Evolutionary conservation across 768 basidiomycete genomes (phyloP), one percentile per base, ranked within the genome.

Genomic region (Russula abietina): DNA sequence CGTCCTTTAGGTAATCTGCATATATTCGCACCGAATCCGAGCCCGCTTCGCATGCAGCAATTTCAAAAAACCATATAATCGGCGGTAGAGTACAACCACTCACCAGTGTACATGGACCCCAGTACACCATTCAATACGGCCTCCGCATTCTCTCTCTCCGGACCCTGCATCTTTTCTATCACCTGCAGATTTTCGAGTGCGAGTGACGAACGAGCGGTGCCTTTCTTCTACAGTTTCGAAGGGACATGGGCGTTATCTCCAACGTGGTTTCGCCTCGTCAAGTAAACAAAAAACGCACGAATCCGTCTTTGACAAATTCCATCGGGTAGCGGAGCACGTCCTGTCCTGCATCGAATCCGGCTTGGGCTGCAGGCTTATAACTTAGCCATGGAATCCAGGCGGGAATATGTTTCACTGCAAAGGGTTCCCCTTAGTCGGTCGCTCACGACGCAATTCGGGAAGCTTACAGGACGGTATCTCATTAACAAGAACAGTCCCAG

Each of bases 101-200:
- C 32, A 60, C 60, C 52, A 7, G 53, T 49, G 43, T 60, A 60
- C 60, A 60, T 54, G 24, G 60, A 60, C 12, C 60, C 60, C 11
- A 60, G 53, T 22, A 55, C 60, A 14, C 52, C 60, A 6, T 24
- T 24, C 33, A 60, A 55, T 0, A 60, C 33, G 4, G 24, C 14
- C 33, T 60, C 60, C 1, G 60, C 60, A 24, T 39, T 28, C 33
- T 60, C 32, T 49, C 45, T 55, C 28, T 61, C 16, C 12, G 46
- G 14, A 55, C 11, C 46, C 19, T 19, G 14, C 55, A 61, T 45
- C 30, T 41, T 61, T 48, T 61, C 60, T 19, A 56, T 50, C 10
- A 43, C 26, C 22, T 50, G 53, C 51, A 61, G 16, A 26, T 61
- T 53, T 56, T 61, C 60, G 9, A 53, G 60, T 2, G 60, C 60